A percentile compares a stretch with the other conserved stretches of the same genome.
Evolutionary conservation across 192 early-diverging fungal species (phyloP).

Genomic region (Linderina pennispora): DNA sequence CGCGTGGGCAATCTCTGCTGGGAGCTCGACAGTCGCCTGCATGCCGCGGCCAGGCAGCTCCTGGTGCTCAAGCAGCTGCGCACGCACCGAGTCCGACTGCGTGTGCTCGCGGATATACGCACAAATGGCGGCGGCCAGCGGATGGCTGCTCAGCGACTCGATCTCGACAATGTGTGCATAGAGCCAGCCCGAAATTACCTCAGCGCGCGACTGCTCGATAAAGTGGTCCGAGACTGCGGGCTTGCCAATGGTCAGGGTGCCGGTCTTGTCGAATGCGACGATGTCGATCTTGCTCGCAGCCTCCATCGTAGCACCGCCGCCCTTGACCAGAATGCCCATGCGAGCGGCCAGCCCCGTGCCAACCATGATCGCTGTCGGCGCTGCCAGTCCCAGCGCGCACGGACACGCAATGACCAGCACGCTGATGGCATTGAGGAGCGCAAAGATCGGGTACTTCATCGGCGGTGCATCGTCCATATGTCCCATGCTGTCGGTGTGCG

Average conservation of each 20-base stretch:
- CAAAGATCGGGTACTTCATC: slow-evolving; percentile 47
- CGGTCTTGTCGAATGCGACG: slow-evolving; percentile 97
- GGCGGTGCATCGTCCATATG: slow-evolving; percentile 26
- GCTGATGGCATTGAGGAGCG: slow-evolving; percentile 66
- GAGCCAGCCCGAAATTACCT: slow-evolving; percentile 29
- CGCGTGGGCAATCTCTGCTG: slow-evolving; percentile 8
- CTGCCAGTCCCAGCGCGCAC: slow-evolving; percentile 91
- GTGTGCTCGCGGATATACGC: slow-evolving; percentile 47
- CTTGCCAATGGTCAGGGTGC: slow-evolving; percentile 82
- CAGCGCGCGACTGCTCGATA: background rate
- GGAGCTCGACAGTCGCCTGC: slow-evolving; percentile 19
- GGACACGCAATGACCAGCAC: slow-evolving; percentile 98
- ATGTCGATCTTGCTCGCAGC: slow-evolving; percentile 72
- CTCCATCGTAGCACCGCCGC: slow-evolving; percentile 79
- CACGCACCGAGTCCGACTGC: background rate
- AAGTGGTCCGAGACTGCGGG: slow-evolving; percentile 50
- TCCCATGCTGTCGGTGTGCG: background rate
- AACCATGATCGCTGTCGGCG: slow-evolving; percentile 98
- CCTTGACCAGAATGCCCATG: slow-evolving; percentile 92
- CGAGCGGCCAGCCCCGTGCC: slow-evolving; percentile 92
- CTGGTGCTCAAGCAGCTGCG: slow-evolving; percentile 20
- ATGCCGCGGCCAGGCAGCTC: slow-evolving; percentile 42
- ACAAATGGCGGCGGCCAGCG: slow-evolving; percentile 71
- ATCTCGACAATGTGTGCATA: slow-evolving; percentile 54
- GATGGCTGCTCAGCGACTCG: slow-evolving; percentile 83